phyloP scores from a whole-genome alignment of 2,329 filamentous ascomycete genomes.

The Aspergillus japonicus region DNA sequence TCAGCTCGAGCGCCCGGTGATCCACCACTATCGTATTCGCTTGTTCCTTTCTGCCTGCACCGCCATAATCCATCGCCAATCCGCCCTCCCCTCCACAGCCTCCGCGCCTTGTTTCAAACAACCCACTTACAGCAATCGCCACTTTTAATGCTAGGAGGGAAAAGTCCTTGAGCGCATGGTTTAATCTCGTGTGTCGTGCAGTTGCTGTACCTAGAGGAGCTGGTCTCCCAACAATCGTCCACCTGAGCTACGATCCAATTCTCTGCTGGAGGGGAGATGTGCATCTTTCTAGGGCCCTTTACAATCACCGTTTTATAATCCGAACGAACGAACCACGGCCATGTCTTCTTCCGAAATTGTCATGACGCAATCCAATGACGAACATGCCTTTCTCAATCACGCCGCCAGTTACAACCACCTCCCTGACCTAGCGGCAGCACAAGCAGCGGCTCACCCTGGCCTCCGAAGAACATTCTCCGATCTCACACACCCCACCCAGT shows the following conservation, averaged over 20 bases:
- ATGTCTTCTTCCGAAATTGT: slow-evolving; percentile 34
- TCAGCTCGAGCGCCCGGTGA: slow-evolving; percentile 10
- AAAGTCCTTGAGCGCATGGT: slow-evolving; percentile 12
- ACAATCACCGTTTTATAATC: slow-evolving; percentile 19
- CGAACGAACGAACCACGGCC: slow-evolving; percentile 22
- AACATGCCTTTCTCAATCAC: slow-evolving; percentile 44
- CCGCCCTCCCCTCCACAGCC: slow-evolving; percentile 5
- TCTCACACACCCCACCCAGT: slow-evolving; percentile 44
- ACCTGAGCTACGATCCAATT: slow-evolving; percentile 19
- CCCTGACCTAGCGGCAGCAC: slow-evolving; percentile 39
- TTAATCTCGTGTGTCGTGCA: slow-evolving; percentile 9
- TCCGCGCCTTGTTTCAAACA: neutral
- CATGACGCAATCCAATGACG: slow-evolving; percentile 27
- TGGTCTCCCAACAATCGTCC: slow-evolving; percentile 39
- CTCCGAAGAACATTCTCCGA: slow-evolving; percentile 54
- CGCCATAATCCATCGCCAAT: slow-evolving; percentile 3
- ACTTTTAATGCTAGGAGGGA: slow-evolving; percentile 13
- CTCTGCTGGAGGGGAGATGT: slow-evolving; percentile 30
- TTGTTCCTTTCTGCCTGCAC: slow-evolving; percentile 11
- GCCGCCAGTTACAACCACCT: slow-evolving; percentile 60
- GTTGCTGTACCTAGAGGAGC: slow-evolving; percentile 40
- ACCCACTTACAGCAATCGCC: neutral
- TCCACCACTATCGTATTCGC: slow-evolving; percentile 8
- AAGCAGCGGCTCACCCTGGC: slow-evolving; percentile 29
- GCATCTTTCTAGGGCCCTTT: slow-evolving; percentile 24